Evolutionary conservation across 2,329 filamentous ascomycete genomes (phyloP).

Genomic region (Colletotrichum tanaceti): DNA sequence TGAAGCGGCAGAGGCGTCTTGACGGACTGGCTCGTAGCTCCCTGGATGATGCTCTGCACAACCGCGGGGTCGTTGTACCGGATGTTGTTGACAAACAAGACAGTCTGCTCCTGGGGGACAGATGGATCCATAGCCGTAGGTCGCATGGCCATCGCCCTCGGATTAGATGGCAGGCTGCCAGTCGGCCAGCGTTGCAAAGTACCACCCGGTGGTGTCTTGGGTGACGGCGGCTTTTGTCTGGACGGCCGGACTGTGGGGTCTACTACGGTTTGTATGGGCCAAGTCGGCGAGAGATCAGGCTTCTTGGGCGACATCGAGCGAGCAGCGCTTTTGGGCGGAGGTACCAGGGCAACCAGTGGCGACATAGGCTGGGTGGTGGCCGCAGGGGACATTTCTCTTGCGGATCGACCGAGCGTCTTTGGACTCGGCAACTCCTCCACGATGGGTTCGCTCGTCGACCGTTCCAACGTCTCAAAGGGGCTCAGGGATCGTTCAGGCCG

Average conservation of each 20-base stretch:
- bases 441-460: slow-evolving; percentile 19
- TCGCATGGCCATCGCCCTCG: slow-evolving; percentile 53
- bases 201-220: slow-evolving; percentile 46
- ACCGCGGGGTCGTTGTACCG: slow-evolving; percentile 64
- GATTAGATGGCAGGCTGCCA: slow-evolving; percentile 60
- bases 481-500: slow-evolving; percentile 26
- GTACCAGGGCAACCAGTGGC: slow-evolving; percentile 1
- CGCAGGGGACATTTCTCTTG: slow-evolving; percentile 21
- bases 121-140: slow-evolving; percentile 45
- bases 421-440: slow-evolving; percentile 6
- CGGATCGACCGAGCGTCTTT: slow-evolving; percentile 22
- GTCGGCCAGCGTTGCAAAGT: slow-evolving; percentile 56
- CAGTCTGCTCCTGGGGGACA: slow-evolving; percentile 55
- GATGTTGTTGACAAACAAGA: slow-evolving; percentile 68
- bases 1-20: slow-evolving; percentile 38
- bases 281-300: slow-evolving; percentile 30
- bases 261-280: slow-evolving; percentile 49
- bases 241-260: slow-evolving; percentile 49
- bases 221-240: slow-evolving; percentile 46
- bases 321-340: slow-evolving; percentile 29
- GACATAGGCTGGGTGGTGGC: background rate
- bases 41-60: slow-evolving; percentile 62
- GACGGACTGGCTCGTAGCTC: slow-evolving; percentile 50
- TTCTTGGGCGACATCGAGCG: slow-evolving; percentile 27
- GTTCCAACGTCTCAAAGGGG: slow-evolving; percentile 23